Conservation (phyloP, 176 grass and related monocot species). For the Musa acuminata region DNA sequence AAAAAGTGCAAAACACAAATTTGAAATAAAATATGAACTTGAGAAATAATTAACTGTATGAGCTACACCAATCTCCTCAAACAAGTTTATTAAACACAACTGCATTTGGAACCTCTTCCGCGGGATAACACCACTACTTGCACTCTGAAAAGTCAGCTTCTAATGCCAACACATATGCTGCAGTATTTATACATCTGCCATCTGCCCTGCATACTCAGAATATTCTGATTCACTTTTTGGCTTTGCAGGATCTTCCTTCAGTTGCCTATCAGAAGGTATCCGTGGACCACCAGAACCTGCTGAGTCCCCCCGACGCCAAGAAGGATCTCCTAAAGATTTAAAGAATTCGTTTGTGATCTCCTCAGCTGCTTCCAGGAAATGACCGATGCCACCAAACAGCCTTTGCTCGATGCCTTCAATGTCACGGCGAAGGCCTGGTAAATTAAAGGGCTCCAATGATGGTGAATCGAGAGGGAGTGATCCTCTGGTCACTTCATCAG, state of each 20-base stretch:
- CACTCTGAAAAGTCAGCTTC: too few species aligned
- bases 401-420: constrained; percentile 62
- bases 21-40: too few species aligned
- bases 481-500: constrained; percentile 36
- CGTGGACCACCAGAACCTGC: constrained; percentile 3
- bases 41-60: too few species aligned
- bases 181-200: constrained; percentile 43
- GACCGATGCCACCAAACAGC: constrained; percentile 29
- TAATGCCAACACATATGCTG: too few species aligned
- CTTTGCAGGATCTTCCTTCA: constrained; percentile 14
- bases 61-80: too few species aligned
- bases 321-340: constrained; percentile 29
- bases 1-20: too few species aligned
- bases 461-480: not conserved
- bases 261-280: constrained; percentile 22
- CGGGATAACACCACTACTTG: too few species aligned
- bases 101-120: too few species aligned
- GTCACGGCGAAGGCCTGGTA: constrained; percentile 56
- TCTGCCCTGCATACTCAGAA: constrained; percentile 49
- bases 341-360: constrained; percentile 47
- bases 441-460: constrained; percentile 39
- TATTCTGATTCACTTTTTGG: constrained; percentile 28
- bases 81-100: too few species aligned
- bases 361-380: constrained; percentile 52
- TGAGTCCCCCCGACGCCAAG: constrained; percentile 16